These are phyloP conservation scores for Fusarium luffae DNA, from an alignment of 2,329 filamentous ascomycete genomes.

Conservation along the genomic window DNA sequence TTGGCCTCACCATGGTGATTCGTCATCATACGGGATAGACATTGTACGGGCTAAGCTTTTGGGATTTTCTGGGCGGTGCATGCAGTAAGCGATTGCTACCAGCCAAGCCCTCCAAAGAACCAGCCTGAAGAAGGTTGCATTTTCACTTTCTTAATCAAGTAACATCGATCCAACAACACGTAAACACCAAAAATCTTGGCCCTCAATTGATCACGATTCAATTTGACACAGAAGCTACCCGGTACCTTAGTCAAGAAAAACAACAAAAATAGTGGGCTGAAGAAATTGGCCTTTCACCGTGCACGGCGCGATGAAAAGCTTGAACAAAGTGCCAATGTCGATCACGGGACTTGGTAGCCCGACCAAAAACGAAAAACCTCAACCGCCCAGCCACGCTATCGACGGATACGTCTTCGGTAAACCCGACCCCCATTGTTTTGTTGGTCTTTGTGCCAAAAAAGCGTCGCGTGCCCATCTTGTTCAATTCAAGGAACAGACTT, in stretches of 20 bases:
- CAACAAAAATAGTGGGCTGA: not conserved
- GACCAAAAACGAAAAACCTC: not conserved
- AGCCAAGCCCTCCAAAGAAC: not conserved
- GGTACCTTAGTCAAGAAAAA: not conserved
- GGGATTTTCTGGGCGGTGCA: not conserved
- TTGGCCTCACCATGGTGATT: not conserved
- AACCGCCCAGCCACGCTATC: not conserved
- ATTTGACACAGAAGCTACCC: not conserved
- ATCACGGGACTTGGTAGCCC: not conserved
- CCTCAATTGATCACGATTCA: not conserved
- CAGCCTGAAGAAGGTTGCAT: not conserved
- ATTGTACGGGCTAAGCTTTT: not conserved
- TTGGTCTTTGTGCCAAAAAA: slow-evolving; percentile 3
- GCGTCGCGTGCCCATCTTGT: slow-evolving; percentile 32
- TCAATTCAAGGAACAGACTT: slow-evolving; percentile 7
- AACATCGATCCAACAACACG: not conserved
- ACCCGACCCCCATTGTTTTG: slow-evolving; percentile 12
- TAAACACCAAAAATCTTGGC: not conserved
- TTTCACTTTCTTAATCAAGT: not conserved
- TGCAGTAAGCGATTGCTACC: not conserved
- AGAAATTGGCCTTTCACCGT: not conserved
- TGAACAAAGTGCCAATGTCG: slow-evolving; percentile 2
- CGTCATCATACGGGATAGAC: not conserved
- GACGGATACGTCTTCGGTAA: slow-evolving; percentile 4
- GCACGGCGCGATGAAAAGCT: not conserved